A percentile compares a stretch with the other conserved stretches of the same genome.
Evolutionary conservation across 805 yeast genomes (phyloP).

Genomic region (Starmerella scarabaei): DNA sequence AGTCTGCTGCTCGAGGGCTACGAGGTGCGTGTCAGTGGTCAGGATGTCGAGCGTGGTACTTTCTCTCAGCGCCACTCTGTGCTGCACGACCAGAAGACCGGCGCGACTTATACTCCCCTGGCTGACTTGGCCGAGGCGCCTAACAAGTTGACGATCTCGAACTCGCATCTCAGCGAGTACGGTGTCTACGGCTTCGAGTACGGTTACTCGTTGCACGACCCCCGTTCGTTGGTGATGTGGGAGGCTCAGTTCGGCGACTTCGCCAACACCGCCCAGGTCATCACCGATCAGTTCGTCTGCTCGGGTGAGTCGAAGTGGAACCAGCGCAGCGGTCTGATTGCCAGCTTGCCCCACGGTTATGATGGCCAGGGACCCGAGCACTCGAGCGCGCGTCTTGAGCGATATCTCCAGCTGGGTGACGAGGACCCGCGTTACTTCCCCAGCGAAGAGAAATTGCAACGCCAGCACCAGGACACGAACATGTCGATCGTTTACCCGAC

Average conservation of each 20-base stretch:
- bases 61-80: constrained; percentile 99
- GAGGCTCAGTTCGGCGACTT: constrained; percentile 99
- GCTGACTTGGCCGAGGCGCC: constrained; percentile 66
- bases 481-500: constrained; percentile 97
- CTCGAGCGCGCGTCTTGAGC: constrained; percentile 93
- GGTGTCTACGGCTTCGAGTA: constrained; percentile 99
- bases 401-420: constrained; percentile 88
- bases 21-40: constrained; percentile 95
- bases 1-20: constrained; percentile 83
- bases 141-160: constrained; percentile 75
- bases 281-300: constrained; percentile 89
- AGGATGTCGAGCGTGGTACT: constrained; percentile 99
- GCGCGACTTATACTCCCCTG: constrained; percentile 73
- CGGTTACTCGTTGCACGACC: constrained; percentile 95
- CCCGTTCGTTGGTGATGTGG: constrained; percentile 96
- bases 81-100: constrained; percentile 86
- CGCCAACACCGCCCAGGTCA: constrained; percentile 98
- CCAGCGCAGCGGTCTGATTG: constrained; percentile 92
- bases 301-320: constrained; percentile 98
- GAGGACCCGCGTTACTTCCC: constrained; percentile 97
- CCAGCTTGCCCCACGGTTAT: constrained; percentile 96
- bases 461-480: constrained; percentile 98
- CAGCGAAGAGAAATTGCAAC: constrained; percentile 66
- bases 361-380: constrained; percentile 99
- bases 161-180: constrained; percentile 94